Evolutionary conservation across 2,329 filamentous ascomycete genomes (phyloP), one percentile per base, ranked within the genome.

Genomic region (Dothiorella sarmentorum): DNA sequence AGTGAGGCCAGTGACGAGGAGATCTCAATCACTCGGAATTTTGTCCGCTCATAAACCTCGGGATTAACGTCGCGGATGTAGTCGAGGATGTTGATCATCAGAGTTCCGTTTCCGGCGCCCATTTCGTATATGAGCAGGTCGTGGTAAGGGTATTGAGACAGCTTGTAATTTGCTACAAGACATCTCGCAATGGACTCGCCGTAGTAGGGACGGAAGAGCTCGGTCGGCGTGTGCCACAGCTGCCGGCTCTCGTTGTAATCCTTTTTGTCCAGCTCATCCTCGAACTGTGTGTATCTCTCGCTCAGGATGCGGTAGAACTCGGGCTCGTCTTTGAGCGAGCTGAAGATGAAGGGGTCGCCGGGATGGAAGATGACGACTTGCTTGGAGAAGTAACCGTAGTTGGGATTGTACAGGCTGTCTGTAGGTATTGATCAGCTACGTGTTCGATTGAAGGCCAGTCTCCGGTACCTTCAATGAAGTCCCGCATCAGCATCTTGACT

Each of bases 41-140:
- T 89, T 4, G 94, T 99, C 60, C 94, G 86, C 67, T 89, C 88
- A 75, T 99, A 99, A 29, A 99, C 93, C 63, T 92, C 89, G 0
- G 92, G 91, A 67, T 97, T 90, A 43, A 87, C 82, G 64, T 90
- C 87, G 62, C 92, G 89, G 72, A 99, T 96, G 74, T 95, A 96
- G 79, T 99, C 93, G 62, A 99, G 82, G 60, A 99, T 92, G 74
- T 99, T 99, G 70, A 94, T 82, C 94, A 99, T 99, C 70, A 99
- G 83, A 0, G 95, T 99, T 62, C 94, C 94, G 68, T 96, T 93
- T 67, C 94, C 94, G 37, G 94, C 94, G 55, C 94, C 94, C 89
- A 99, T 96, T 73, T 99, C 94, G 82, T 97, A 99, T 73, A 99
- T 95, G 67, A 96, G 90, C 55, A 99, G 83, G 75, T 99, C 94